A percentile compares a stretch with the other conserved stretches of the same genome.
Conservation (phyloP, 805 yeast species). For the Saccharomycopsis synnaedendra region DNA sequence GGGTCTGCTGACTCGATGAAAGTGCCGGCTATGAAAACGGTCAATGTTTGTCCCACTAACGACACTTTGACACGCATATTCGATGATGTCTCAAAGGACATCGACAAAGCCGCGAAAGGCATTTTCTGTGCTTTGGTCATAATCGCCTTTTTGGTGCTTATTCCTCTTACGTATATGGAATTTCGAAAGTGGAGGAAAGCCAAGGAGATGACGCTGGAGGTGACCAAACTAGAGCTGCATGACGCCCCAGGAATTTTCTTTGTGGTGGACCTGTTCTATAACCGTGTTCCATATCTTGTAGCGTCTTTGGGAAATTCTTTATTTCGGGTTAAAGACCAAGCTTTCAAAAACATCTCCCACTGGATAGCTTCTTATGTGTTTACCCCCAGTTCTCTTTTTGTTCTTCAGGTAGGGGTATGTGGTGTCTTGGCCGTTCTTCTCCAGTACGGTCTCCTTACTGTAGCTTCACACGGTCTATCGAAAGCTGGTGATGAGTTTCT, state of each 20-base stretch:
- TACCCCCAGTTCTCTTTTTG: constrained; percentile 37
- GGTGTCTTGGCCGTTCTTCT: constrained; percentile 44
- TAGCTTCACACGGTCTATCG: constrained; percentile 18
- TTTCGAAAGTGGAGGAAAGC: constrained; percentile 36
- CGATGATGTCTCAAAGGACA: constrained; percentile 19
- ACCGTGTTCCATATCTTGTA: constrained; percentile 11
- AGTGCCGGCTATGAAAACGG: constrained; percentile 26
- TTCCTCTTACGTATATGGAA: constrained; percentile 36
- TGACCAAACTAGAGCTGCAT: neutral
- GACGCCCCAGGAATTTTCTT: constrained; percentile 7
- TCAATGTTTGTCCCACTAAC: constrained; percentile 26
- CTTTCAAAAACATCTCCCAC: constrained; percentile 18
- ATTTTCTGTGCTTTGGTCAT: constrained; percentile 30
- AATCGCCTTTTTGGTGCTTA: constrained; percentile 29
- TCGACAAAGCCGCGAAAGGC: constrained; percentile 28
- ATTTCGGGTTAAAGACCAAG: neutral
- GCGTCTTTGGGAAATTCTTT: constrained; percentile 2
- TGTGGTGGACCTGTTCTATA: constrained; percentile 9
- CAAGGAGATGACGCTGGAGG: constrained; percentile 23
- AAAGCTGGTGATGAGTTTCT: constrained; percentile 3
- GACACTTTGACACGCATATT: constrained; percentile 31
- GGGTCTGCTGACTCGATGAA: constrained; percentile 20
- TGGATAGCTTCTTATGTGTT: constrained; percentile 34
- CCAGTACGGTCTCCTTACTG: constrained; percentile 38
- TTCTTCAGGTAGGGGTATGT: constrained; percentile 42